Base-by-base conservation (phyloP, 176 grass and related monocot genomes). In the Melocanna baccifera region DNA sequence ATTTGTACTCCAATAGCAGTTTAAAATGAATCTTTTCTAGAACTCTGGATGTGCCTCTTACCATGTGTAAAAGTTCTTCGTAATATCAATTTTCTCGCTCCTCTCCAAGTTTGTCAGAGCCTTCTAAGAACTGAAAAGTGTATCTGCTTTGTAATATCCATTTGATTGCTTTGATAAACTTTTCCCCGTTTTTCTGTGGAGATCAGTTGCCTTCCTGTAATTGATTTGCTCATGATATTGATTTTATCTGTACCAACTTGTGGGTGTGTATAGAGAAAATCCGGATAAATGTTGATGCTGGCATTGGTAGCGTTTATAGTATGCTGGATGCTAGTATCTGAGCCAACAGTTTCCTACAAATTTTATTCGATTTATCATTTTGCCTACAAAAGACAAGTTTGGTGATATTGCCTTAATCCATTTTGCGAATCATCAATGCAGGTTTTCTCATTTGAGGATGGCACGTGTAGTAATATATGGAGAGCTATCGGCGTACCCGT, bases 361-460 rank as follows among this genome's bases (percentile, higher is more conserved):
- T n/a, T 15, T 74, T 81, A 75, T 81, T 53, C 28, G 2, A 40
- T 43, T 22, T 52, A 22, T 55, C 36, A 42, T 66, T 80, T 16
- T 66, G 14, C 78, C 13, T 58, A 34, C 13, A 69, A 29, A 7
- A 80, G 32, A 87, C 19, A 39, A 23, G 63, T 82, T 59, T 13
- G 25, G 2, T 76, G n/a, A 70, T 25, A 16, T 42, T 81, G 8
- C 63, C 28, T 46, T 73, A 73, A 40, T 67, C 48, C 30, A 1
- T 48, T 65, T 83, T 75, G 57, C 40, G 40, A 88, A 91, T 86
- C 23, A 6, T 83, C 22, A 5, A 53, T 94, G 75, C 82, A 99
- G 97, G 97, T 96, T 88, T 99, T 94, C 70, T 89, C 93, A 86
- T 69, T 99, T 62, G 81, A 92, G 73, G 88, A 89, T 81, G 93